Evolutionary conservation across 2,329 filamentous ascomycete genomes (phyloP), one percentile per base, ranked within the genome.

Genomic region (Aspergillus glaucus): DNA sequence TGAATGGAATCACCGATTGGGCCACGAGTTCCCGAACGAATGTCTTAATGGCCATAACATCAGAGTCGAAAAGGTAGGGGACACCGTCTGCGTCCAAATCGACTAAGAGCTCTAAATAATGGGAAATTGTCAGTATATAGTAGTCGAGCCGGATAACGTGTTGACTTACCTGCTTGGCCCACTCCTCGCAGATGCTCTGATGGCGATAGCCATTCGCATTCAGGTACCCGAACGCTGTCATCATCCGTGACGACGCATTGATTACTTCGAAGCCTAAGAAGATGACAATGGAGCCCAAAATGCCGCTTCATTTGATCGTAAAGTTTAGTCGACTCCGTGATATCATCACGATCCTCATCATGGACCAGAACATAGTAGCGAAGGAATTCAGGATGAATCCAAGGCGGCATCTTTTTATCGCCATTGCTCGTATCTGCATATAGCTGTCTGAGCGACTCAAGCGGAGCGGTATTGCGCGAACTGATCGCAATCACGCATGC

Each of bases 271-370:
- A 98, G 74, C 54, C 94, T 79, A 30, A 98, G 76, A 9, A 98
- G 77, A 69, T 98, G 93, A 64, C 93, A 98, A 69, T 98, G 91
- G 43, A 97, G 75, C 1, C 93, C 93, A 55, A 98, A 88, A 70
- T 96, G 89, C n/a, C 93, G 84, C 71, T 97, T 98, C 94, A 98
- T 98, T 68, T 96, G 89, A 59, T 98, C 93, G 68, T 95, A 98
- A 24, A 97, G 76, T 15, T 84, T 81, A 68, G 92, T 92, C 10
- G 91, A 95, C 69, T 90, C 87, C 34, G 82, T 82, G 52, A 97
- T 95, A 64, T 98, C 91, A 62, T 95, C 92, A 52, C 83, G 84
- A 64, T 98, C 93, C 70, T 98, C 94, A 59, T 98, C 93, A 62
- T 98, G 93, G 15, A 98, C 86, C 39, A 98, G 76, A 14, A 98